Evolutionary conservation across 2,329 filamentous ascomycete genomes (phyloP).

Genomic region (Curvularia lunata): DNA sequence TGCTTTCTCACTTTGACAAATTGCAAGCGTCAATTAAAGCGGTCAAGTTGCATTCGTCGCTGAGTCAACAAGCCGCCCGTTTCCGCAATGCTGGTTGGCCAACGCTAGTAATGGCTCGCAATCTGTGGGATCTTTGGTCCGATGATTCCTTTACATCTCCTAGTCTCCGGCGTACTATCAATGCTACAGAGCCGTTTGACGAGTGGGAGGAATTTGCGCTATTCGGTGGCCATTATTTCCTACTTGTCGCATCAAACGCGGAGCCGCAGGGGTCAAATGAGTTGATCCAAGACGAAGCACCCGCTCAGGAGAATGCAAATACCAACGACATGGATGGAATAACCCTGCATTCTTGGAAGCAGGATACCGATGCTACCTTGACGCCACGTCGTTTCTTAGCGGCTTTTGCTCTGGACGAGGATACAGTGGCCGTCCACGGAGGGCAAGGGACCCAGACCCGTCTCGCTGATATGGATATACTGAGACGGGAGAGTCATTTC

Average conservation of each 20-base stretch:
- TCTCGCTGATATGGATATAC: constrained; percentile 54
- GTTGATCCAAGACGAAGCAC: constrained; percentile 8
- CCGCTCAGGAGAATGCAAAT: constrained; percentile 8
- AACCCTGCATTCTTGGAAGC: constrained; percentile 24
- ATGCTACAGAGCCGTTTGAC: constrained; percentile 82
- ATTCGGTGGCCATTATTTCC: constrained; percentile 83
- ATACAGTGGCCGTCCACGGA: constrained; percentile 51
- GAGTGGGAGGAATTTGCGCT: constrained; percentile 95
- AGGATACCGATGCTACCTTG: constrained; percentile 17
- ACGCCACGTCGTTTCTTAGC: constrained; percentile 51
- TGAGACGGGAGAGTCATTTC: constrained; percentile 35
- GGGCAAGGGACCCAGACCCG: constrained; percentile 58
- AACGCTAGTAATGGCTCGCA: constrained; percentile 63
- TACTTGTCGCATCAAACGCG: constrained; percentile 68
- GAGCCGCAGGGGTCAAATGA: constrained; percentile 20
- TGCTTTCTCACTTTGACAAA: constrained; percentile 84
- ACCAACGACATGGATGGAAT: constrained; percentile 17
- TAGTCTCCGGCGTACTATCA: constrained; percentile 66
- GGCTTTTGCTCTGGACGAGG: constrained; percentile 38
- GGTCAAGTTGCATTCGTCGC: constrained; percentile 70
- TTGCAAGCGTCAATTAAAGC: constrained; percentile 79
- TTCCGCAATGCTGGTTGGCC: constrained; percentile 75
- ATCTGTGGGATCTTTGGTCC: constrained; percentile 84
- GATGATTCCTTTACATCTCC: constrained; percentile 68
- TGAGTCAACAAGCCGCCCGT: constrained; percentile 69